These are phyloP conservation scores for Hymenoscyphus occultus DNA, from an alignment of 2,329 filamentous ascomycete species.

Conservation along the genomic window DNA sequence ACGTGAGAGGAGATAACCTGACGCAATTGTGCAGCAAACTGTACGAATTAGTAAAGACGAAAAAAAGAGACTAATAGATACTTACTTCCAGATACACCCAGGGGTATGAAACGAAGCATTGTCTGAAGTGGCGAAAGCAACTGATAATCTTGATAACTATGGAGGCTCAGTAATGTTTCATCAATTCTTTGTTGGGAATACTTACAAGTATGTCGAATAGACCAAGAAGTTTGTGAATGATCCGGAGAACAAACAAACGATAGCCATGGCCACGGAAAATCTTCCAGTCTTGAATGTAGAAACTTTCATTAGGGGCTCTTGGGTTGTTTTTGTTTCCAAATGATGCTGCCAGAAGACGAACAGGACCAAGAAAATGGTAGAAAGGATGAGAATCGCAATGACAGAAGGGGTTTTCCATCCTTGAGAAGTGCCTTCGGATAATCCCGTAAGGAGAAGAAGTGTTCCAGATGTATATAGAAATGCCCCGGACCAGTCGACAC, in stretches of 20 bases:
- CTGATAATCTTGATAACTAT: slow-evolving; percentile 63
- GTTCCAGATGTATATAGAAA: slow-evolving; percentile 60
- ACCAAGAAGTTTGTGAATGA: slow-evolving; percentile 67
- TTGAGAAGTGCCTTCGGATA: slow-evolving; percentile 67
- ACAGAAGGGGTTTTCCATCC: slow-evolving; percentile 65
- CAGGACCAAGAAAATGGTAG: slow-evolving; percentile 48
- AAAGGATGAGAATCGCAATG: slow-evolving; percentile 46
- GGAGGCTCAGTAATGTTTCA: no score
- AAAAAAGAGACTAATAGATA: neutral
- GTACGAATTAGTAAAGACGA: neutral
- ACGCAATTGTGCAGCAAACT: slow-evolving; percentile 25
- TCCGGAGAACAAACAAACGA: slow-evolving; percentile 65
- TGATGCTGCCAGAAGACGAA: slow-evolving; percentile 45
- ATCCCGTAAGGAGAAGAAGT: slow-evolving; percentile 60
- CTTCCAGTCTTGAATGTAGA: slow-evolving; percentile 58
- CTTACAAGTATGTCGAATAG: slow-evolving; percentile 59
- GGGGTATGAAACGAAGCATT: slow-evolving; percentile 66
- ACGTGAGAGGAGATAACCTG: slow-evolving; percentile 28
- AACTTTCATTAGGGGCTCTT: slow-evolving; percentile 62
- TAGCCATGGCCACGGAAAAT: slow-evolving; percentile 61
- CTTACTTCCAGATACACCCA: slow-evolving; percentile 52
- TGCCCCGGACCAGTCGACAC: slow-evolving; percentile 66
- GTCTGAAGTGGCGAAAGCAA: slow-evolving; percentile 61
- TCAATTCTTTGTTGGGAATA: neutral
- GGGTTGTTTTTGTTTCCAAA: slow-evolving; percentile 50